Base-by-base conservation (phyloP, 2,329 filamentous ascomycete genomes). In the Scedosporium apiospermum region DNA sequence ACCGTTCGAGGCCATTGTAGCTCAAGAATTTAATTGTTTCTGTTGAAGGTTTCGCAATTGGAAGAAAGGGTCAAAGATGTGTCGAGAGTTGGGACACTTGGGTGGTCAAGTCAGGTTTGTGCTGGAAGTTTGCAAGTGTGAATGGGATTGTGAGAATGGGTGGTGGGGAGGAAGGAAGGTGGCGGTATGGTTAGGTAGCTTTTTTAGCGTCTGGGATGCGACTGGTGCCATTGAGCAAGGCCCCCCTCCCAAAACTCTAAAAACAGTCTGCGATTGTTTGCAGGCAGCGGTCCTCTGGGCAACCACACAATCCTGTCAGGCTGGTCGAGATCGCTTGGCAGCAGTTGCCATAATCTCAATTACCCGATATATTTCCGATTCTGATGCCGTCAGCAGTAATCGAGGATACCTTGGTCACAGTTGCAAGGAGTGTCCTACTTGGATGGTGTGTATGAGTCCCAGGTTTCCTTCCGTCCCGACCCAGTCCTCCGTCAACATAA, bases 1-100 rank as follows among this genome's bases (percentile, higher is more conserved):
- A 66, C 76, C 75, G 76, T 81, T 82, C 67, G 53, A 27, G 41
- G 60, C 30, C 60, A 62, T 62, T 30, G 21, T 62, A 4, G 60
- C 23, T 21, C 4, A 10, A 16, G 34, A 26, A 23, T 60, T 42
- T 12, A 9, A 12, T 10, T 38, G 7, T 42, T 30, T 27, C 6
- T 53, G n/a, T 38, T 34, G 44, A 61, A 51, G 42, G 21, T 49
- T 57, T 3, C 14, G 60, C 12, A 58, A 57, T 57, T 30, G 14
- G 60, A 6, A 49, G 53, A 6, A 49, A 27, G 10, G 7, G 51
- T 46, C n/a, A 53, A 44, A 53, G 49, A n/a, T 9, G 30, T 9
- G 41, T 21, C 6, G 30, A 26, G 23, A 26, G 46, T 27, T 51
- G 60, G 12, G 44, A 27, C n/a, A 27, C 53, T 27, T 41, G 23